These are phyloP conservation scores for Pseudogymnoascus sp. DNA, from an alignment of 2,329 filamentous ascomycete genomes.

Conservation along the genomic window DNA sequence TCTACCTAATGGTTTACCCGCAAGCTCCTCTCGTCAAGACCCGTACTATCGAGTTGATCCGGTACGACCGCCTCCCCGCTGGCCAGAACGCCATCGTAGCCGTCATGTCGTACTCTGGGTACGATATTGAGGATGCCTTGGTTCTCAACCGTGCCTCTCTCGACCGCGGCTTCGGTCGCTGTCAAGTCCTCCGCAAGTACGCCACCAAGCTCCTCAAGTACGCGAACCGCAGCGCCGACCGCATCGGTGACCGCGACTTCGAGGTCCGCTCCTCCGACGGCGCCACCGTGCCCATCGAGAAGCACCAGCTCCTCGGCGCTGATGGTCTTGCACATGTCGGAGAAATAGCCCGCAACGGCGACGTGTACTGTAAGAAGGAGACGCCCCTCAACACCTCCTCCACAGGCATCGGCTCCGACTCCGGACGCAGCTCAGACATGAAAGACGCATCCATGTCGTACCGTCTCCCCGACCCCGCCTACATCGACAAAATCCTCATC, in stretches of 20 bases:
- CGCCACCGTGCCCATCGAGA: constrained; percentile 52
- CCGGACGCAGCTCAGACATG: constrained; percentile 55
- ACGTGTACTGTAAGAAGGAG: constrained; percentile 87
- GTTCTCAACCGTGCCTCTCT: constrained; percentile 94
- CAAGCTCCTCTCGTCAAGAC: constrained; percentile 97
- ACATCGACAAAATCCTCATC: constrained; percentile 95
- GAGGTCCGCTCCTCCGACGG: constrained; percentile 52
- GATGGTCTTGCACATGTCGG: constrained; percentile 89
- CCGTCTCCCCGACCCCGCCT: constrained; percentile 73
- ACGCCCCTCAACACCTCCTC: constrained; percentile 71
- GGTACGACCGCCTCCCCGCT: constrained; percentile 94
- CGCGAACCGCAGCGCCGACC: constrained; percentile 66
- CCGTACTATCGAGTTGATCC: constrained; percentile 90
- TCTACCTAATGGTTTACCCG: constrained; percentile 96
- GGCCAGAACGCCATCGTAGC: constrained; percentile 96
- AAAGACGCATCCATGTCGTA: constrained; percentile 66
- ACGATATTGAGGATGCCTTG: constrained; percentile 97
- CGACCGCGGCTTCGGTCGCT: constrained; percentile 90
- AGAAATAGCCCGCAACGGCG: constrained; percentile 65
- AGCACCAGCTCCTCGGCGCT: constrained; percentile 67
- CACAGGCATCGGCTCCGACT: constrained; percentile 62
- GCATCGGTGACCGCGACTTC: constrained; percentile 52
- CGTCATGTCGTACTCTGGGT: constrained; percentile 98
- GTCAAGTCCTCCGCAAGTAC: constrained; percentile 97
- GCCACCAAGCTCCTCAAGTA: constrained; percentile 81